phyloP scores from a whole-genome alignment of 495 filamentous ascomycete species.

The Penicillium samsonianum region DNA sequence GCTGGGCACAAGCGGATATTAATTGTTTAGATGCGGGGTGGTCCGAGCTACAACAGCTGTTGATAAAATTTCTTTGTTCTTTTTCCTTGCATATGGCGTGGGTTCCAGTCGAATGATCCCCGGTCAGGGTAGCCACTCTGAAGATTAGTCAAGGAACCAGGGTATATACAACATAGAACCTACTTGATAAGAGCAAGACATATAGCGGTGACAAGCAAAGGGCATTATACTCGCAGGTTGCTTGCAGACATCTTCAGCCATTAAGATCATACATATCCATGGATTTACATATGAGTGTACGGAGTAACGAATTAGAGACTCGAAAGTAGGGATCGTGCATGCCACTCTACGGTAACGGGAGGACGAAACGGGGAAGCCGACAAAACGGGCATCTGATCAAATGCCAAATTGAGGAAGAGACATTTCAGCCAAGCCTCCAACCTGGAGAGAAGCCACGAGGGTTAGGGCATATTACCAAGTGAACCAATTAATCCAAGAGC shows the following conservation, averaged over 20 bases:
- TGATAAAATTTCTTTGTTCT: background rate
- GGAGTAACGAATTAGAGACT: conserved; percentile 1
- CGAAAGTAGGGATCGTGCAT: conserved; percentile 7
- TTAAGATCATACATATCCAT: background rate
- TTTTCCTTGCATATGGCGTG: background rate
- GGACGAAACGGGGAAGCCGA: conserved; percentile 31
- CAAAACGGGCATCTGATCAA: conserved; percentile 18
- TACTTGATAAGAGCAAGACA: background rate
- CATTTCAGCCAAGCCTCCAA: background rate
- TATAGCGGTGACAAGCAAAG: conserved; percentile 6
- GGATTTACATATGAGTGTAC: background rate
- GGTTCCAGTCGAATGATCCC: background rate
- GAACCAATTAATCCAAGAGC: background rate
- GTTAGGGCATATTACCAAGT: background rate
- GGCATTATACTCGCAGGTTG: background rate
- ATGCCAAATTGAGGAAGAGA: conserved; percentile 15
- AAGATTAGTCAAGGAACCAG: too few relatives aligned
- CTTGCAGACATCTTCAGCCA: background rate
- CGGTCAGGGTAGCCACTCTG: background rate
- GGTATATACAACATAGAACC: too few relatives aligned
- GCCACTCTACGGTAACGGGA: conserved; percentile 14
- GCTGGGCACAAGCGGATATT: background rate
- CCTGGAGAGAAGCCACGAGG: conserved; percentile 1
- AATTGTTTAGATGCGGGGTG: conserved; percentile 4
- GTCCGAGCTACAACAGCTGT: background rate